Evolutionary conservation across 441 rosid species (phyloP).

Genomic region (Macaranga tanarius): DNA sequence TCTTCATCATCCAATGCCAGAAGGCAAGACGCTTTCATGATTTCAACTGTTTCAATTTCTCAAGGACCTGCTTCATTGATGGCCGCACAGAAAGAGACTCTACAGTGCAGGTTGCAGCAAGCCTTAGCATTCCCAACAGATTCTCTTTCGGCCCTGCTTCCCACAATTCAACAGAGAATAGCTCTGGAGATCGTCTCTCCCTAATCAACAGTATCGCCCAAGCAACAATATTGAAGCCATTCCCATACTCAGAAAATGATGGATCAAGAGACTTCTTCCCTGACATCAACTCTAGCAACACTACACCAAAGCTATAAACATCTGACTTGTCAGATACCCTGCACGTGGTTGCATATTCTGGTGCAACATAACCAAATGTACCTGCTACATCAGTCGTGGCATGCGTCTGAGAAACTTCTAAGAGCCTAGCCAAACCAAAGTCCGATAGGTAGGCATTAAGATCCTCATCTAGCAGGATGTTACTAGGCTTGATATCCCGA

Average conservation of each 20-base stretch:
- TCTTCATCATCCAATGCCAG: conserved; percentile 1
- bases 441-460: conserved; percentile 68
- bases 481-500: conserved; percentile 75
- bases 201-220: conserved; percentile 56
- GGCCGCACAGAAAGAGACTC: conserved; percentile 53
- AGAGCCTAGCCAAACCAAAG: conserved; percentile 64
- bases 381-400: conserved; percentile 77
- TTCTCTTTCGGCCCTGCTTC: conserved; percentile 50
- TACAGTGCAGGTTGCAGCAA: conserved; percentile 54
- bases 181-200: conserved; percentile 50
- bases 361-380: conserved; percentile 75
- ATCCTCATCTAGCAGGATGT: conserved; percentile 62
- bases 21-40: conserved; percentile 26
- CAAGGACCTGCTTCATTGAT: conserved; percentile 54
- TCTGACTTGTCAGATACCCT: conserved; percentile 74
- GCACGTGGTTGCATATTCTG: conserved; percentile 72
- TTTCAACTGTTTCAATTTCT: conserved; percentile 53
- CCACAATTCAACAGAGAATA: conserved; percentile 53
- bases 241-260: conserved; percentile 57
- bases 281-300: conserved; percentile 56
- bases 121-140: conserved; percentile 45
- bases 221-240: conserved; percentile 64
- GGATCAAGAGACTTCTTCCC: conserved; percentile 72
- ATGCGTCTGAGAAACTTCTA: conserved; percentile 69
- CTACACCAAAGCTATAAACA: conserved; percentile 69